Evolutionary conservation across 495 filamentous ascomycete species (phyloP), one percentile per base, ranked within the genome.

Genomic region (Rusavskia elegans): DNA sequence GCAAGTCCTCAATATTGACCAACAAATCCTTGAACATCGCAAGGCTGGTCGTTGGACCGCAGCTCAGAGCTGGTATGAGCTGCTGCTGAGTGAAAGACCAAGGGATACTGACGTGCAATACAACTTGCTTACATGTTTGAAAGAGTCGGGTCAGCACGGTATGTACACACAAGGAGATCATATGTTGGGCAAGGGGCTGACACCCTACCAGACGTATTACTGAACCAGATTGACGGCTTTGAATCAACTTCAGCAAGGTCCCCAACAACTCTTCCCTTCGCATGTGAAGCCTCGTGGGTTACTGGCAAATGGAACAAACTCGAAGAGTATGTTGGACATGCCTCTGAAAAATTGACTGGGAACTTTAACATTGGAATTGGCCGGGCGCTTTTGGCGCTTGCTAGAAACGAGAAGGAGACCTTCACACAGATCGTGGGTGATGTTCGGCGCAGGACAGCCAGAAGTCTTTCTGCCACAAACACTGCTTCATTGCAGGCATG

Each of bases 11-110:
- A 82, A 89, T 53, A 78, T 95, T 50, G 85, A 95, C 44, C 89
- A 96, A 60, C 89, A 99, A 59, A 79, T 94, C 35, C 71, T 95
- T 49, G 88, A 89, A 57, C 89, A 97, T 63, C 78, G 82, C 36
- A 96, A 93, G 61, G 85, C 87, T 36, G 90, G 89, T n/a, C 76
- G 89, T 62, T 99, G 89, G 92, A 85, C 86, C n/a, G 87, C 92
- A 48, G 93, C 87, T 41, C 90, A 96, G 68, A 92, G 84, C 57
- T 99, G 92, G 92, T 97, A 97, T 65, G 89, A 97, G 62, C 74
- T 93, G 36, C 79, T 84, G 54, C 75, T 95, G 37, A 82, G 81
- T 7, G 80, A 89, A 55, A 77, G 82, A 42, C 88, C 93, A 1
- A 71, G 81, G 41, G 81, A 95, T 64, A 56, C 74, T 21, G 81